Evolutionary conservation across 495 filamentous ascomycete genomes (phyloP), one percentile per base, ranked within the genome.

Genomic region (Sphaerosporella brunnea): DNA sequence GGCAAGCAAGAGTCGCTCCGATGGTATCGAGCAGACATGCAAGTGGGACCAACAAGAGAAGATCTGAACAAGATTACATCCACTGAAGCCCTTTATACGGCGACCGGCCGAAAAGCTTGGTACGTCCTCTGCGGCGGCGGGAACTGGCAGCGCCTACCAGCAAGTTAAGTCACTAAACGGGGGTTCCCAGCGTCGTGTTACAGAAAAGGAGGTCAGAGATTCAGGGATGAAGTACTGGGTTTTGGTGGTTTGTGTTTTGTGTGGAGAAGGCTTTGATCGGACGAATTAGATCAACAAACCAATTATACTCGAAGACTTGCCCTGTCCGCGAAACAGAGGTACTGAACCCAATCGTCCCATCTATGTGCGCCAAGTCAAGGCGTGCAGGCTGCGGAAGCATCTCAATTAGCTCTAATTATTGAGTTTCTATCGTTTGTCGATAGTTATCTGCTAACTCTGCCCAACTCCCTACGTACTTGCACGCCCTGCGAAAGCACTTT

Each of bases 381-480:
- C 21, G 5, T 43, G 24, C 40, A 24, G 40, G 13, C 19, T 25
- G 3, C 24, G 40, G 23, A 25, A 26, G 20, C 40, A 24, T 21
- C 40, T 13, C 21, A 7, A 37, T 18, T 18, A 37, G 35, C 35
- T 18, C 8, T 18, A 37, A 15, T 11, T 32, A 13, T 13, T n/a
- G n/a, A n/a, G n/a, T n/a, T n/a, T 32, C 28, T 32, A 32, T 7
- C 28, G 28, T 7, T 32, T 7, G 28, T 7, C 28, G 28, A n/a
- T 32, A 5, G 28, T 32, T 32, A 32, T 32, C 28, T 13, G 5
- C 28, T 20, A 16, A 16, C 37, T 15, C n/a, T 40, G 37, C 23
- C 40, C 40, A 24, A 43, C 40, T 43, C 21, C 40, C 20, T 43
- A 43, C 23, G 40, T 40, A 20, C 37, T 13, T 18, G n/a, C 40